Conservation (phyloP, 1,284 basidiomycete species). For the Leccinum angustisporum region DNA sequence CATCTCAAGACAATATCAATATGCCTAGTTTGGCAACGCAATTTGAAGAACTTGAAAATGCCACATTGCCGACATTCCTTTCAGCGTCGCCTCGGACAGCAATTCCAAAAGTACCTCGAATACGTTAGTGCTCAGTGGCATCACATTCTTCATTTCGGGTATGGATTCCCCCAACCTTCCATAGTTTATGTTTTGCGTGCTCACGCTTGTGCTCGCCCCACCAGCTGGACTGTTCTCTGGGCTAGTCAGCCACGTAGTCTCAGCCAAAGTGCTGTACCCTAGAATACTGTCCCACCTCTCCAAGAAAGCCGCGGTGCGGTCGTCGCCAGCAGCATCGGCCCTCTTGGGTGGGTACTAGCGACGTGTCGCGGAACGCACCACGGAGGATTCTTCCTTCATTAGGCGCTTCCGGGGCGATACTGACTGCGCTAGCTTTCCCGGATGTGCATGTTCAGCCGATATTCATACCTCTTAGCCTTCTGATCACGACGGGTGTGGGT, state of each 20-base stretch:
- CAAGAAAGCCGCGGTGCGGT: conserved; percentile 28
- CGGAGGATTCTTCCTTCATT: too few relatives aligned
- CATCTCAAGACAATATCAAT: too few relatives aligned
- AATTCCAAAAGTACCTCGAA: conserved; percentile 39
- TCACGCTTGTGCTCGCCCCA: not conserved
- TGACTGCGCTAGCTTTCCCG: conserved; percentile 82
- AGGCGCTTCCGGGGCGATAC: conserved; percentile 80
- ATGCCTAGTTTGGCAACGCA: conserved; percentile 9
- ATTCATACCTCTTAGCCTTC: conserved; percentile 77
- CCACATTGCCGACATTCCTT: conserved; percentile 10
- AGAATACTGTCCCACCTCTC: conserved; percentile 43
- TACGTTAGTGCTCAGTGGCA: conserved; percentile 70
- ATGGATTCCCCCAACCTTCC: conserved; percentile 2
- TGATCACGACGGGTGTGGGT: conserved; percentile 77
- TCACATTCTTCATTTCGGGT: conserved; percentile 64
- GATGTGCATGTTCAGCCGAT: conserved; percentile 61
- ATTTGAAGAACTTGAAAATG: too few relatives aligned
- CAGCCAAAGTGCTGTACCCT: conserved; percentile 69
- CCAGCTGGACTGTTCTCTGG: conserved; percentile 70
- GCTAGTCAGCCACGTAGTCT: conserved; percentile 68
- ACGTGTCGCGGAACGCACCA: too few relatives aligned
- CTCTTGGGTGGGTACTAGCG: too few relatives aligned
- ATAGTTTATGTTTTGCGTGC: not conserved
- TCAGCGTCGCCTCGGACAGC: conserved; percentile 24
- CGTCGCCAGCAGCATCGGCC: conserved; percentile 50